Base-by-base conservation (phyloP, 2,329 filamentous ascomycete genomes). In the Curvularia lunata region DNA sequence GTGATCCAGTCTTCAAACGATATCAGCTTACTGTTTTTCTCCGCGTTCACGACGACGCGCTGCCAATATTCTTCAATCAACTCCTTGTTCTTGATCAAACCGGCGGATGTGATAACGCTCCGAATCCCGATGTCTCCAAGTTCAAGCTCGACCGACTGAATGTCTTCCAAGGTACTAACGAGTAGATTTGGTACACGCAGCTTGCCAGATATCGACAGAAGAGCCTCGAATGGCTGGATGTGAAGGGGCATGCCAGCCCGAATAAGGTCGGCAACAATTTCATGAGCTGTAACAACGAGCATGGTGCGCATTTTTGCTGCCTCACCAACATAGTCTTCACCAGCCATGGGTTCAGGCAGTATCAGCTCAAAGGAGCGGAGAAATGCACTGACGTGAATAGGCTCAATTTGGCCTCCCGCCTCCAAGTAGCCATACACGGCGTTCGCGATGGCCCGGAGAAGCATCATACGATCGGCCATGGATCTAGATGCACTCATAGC, bases 351-450 rank as follows among this genome's bases (percentile, higher is more conserved):
- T 7, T 63, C 57, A 1, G 71, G 70, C 12, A 75, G 48, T 59
- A 75, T 28, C 56, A 59, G 40, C 67, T 73, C 55, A 73, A 75
- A 72, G 13, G 64, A 62, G 54, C 52, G 75, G 25, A 82, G 65
- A 21, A 82, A 65, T 23, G 70, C 61, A 32, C 72, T 76, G 10
- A 81, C 64, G 51, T 79, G 74, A 6, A 76, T 75, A 12, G 59
- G 65, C 4, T 70, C 54, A 4, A 81, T 41, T 5, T 56, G 59
- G 18, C 76, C 78, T 5, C 80, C 76, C 25, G 74, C 71, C 48
- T 80, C 76, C 25, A 78, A 52, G 51, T 78, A 77, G 18, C 79
- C 76, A 61, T 80, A 79, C 10, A 80, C 62, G 5, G 75, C 71
- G 18, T 79, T 78, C 8, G 81, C 67, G 67, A 80, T 78, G 27